Evolutionary conservation across 2,329 filamentous ascomycete genomes (phyloP), one percentile per base, ranked within the genome.

Genomic region (Alternaria rosae): DNA sequence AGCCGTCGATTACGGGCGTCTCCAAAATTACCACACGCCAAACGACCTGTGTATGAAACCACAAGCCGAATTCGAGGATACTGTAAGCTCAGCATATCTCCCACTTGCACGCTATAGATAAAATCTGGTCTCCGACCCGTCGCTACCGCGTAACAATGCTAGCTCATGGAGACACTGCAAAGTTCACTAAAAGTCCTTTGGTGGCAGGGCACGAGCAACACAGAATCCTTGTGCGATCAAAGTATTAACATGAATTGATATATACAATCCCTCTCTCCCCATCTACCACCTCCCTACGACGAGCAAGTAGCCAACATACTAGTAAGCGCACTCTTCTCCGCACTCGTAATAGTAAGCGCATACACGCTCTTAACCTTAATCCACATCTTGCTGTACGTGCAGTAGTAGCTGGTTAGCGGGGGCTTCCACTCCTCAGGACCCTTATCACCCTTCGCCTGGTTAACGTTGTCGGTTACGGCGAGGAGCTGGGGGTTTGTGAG

Each of bases 371-470:
- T 96, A 69, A 96, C 92, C 73, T 88, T 85, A 42, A 94, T 85
- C 89, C 90, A 96, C 75, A 89, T 88, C 75, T 86, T 85, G 13
- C 92, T 90, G 74, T 96, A 95, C 26, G 87, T 90, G 85, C 92
- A 95, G 78, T 92, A 87, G 80, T 92, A 94, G 65, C 83, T 84
- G 17, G 78, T 68, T 65, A 74, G 71, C 62, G 70, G 68, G 12
- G 91, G 92, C 82, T 92, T 90, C 92, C 92, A 96, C 11, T 81
- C 77, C 73, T 94, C 92, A 0, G 92, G 91, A 55, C 88, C 88
- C 67, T 84, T 81, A 77, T 93, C 91, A n/a, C 91, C 82, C 84
- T 94, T 95, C 32, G 82, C 68, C 70, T 88, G 83, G 81, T 96
- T 96, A 68, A 93, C 88, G 57, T 86, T 88, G 76, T 92, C 90